Conservation (phyloP, 129 eudicot genomes). For the Arctium lappa region DNA sequence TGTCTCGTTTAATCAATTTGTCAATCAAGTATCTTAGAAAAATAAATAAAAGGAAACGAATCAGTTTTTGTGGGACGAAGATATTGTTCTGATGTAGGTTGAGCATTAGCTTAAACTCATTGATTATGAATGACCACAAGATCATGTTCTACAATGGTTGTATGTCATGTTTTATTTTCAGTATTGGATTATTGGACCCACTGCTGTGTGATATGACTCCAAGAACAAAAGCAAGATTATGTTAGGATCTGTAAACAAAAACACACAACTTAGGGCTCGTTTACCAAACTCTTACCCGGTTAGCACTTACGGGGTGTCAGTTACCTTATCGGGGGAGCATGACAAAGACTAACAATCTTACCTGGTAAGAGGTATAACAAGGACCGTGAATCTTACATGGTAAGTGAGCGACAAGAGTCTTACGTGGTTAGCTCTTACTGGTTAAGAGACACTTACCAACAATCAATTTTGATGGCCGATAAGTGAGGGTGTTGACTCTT, state of each 20-base stretch:
- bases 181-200: neutral
- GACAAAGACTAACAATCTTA: too few species aligned
- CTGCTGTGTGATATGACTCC: neutral
- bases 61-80: neutral
- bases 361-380: too few species aligned
- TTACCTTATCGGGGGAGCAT: too few species aligned
- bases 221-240: neutral
- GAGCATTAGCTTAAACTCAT: neutral
- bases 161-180: neutral
- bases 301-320: too few species aligned
- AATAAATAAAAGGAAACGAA: too few species aligned
- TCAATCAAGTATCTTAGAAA: neutral
- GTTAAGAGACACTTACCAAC: too few species aligned
- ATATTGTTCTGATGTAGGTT: neutral
- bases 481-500: too few species aligned
- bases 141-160: neutral
- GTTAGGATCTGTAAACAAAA: neutral
- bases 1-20: neutral
- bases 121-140: neutral
- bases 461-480: too few species aligned
- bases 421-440: too few species aligned
- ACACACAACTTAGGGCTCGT: neutral
- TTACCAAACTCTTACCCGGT: neutral
- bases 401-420: too few species aligned
- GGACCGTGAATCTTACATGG: too few species aligned